Conservation (phyloP, 2,329 filamentous ascomycete genomes). For the Trichoderma sp. region DNA sequence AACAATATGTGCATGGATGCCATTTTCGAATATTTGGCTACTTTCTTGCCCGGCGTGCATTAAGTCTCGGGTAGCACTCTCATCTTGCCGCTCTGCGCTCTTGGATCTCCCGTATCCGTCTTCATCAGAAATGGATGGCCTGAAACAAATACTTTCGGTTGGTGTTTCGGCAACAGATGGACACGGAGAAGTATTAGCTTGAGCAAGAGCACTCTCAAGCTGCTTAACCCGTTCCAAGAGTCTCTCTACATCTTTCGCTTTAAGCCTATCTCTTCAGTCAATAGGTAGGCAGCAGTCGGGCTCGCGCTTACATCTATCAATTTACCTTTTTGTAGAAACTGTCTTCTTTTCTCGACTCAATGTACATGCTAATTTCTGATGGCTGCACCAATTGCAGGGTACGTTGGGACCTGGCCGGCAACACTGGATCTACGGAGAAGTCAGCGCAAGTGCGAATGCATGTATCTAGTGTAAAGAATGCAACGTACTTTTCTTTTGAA, state of each 20-base stretch:
- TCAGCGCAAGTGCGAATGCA: neutral
- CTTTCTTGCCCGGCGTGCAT: neutral
- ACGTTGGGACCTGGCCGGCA: neutral
- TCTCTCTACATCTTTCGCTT: neutral
- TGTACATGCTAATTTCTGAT: neutral
- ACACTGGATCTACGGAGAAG: neutral
- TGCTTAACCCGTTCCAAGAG: neutral
- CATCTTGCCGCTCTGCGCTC: neutral
- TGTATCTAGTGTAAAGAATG: neutral
- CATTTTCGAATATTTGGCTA: neutral
- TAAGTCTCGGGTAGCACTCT: neutral
- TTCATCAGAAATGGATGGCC: neutral
- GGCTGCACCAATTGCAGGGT: conserved; percentile 19
- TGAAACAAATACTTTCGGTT: neutral
- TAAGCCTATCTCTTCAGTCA: neutral
- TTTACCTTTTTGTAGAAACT: neutral
- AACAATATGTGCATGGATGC: neutral
- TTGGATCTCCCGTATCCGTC: neutral
- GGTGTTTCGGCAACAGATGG: neutral
- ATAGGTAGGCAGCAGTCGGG: neutral
- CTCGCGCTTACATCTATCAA: no score
- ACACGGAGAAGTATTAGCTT: neutral
- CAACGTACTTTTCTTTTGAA: neutral
- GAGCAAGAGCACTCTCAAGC: neutral
- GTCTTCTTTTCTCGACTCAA: neutral